A percentile compares a stretch with the other conserved stretches of the same genome.
phyloP scores from a whole-genome alignment of 2,329 filamentous ascomycete species.

The Penicillium sp. region DNA sequence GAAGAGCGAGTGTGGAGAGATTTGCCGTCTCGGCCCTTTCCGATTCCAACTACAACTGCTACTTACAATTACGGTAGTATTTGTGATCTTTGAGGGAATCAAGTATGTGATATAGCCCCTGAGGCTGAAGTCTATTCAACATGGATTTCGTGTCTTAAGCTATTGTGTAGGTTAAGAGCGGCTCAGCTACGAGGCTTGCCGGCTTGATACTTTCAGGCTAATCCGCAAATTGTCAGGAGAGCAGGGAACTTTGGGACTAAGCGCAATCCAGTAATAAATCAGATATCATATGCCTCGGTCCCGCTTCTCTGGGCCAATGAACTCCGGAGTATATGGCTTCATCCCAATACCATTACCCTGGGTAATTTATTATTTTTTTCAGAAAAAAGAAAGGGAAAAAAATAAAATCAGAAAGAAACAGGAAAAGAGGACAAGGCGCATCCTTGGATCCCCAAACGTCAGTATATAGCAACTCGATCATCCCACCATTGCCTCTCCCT shows the following conservation, averaged over 20 bases:
- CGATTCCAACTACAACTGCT: neutral
- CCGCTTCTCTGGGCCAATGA: neutral
- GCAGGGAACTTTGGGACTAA: neutral
- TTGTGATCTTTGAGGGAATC: too few relatives aligned
- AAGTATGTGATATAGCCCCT: neutral
- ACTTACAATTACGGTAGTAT: neutral
- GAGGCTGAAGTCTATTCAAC: neutral
- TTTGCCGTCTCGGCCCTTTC: neutral
- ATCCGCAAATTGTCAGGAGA: neutral
- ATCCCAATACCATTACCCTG: neutral
- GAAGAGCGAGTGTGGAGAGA: neutral
- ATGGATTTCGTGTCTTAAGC: neutral
- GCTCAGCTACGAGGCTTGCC: neutral
- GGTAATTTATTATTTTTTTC: neutral
- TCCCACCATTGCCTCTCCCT: conserved; percentile 5
- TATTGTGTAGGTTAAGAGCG: neutral
- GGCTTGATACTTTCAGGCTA: neutral
- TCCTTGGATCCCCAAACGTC: neutral
- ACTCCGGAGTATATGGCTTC: neutral
- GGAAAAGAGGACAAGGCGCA: neutral
- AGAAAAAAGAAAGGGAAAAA: conserved; percentile 4
- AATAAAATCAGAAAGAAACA: neutral
- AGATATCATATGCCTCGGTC: neutral
- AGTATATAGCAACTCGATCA: conserved; percentile 18
- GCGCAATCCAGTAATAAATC: neutral